Evolutionary conservation across 371 early-diverging fungal species (phyloP).

Genomic region (Batrachochytrium dendrobatidis): DNA sequence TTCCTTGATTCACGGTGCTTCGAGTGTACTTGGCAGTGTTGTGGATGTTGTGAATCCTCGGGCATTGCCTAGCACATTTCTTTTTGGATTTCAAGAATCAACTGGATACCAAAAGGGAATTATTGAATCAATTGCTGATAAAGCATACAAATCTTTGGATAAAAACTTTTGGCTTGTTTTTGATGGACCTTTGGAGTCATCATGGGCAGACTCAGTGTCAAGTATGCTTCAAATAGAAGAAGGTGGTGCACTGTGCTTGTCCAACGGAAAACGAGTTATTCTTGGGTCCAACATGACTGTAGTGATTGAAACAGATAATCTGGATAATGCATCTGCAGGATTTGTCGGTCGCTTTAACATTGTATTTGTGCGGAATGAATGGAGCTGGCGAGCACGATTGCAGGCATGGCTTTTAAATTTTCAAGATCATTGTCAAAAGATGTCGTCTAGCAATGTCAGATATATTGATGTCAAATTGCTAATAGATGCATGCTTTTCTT

Average conservation of each 20-base stretch:
- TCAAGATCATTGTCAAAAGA: too few species aligned
- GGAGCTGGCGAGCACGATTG: conserved; percentile 4
- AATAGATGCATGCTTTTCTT: not conserved
- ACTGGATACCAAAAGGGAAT: conserved; percentile 7
- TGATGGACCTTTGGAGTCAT: conserved; percentile 1
- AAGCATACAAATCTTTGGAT: not conserved
- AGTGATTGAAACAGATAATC: conserved; percentile 8
- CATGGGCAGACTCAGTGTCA: conserved; percentile 8
- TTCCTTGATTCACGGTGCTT: not conserved
- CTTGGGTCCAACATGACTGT: not conserved
- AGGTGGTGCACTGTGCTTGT: conserved; percentile 4
- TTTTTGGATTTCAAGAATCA: conserved; percentile 6
- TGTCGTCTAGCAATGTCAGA: not conserved
- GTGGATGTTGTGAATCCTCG: conserved; percentile 3
- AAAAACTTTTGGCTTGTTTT: conserved; percentile 3
- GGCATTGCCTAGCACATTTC: not conserved
- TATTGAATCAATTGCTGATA: conserved; percentile 3
- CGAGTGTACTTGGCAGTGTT: not conserved
- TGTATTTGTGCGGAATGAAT: conserved; percentile 1
- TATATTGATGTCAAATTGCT: not conserved
- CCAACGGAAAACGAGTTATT: conserved; percentile 4
- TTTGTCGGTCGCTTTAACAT: conserved; percentile 5
- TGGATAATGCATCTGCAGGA: not conserved
- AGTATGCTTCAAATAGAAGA: not conserved
- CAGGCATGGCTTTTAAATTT: not conserved